Percentiles rank a stretch among this genome's conserved stretches.
These are phyloP conservation scores for Macrotyloma uniflorum DNA, from an alignment of 306 rosid genomes.

Conservation along the genomic window DNA sequence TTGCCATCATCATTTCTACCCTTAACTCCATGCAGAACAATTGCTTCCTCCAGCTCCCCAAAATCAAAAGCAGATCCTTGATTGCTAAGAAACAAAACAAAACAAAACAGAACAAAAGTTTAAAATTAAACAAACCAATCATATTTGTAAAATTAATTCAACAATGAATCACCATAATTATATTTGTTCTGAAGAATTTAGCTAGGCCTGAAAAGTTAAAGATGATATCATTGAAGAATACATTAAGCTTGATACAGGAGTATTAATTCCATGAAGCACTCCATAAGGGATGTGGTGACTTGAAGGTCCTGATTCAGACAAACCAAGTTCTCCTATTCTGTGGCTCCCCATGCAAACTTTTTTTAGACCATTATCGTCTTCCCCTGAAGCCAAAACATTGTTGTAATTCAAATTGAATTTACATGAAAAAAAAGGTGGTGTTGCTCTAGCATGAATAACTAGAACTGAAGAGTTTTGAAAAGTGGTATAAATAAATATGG, in stretches of 20 bases:
- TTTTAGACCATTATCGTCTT: slow-evolving; percentile 53
- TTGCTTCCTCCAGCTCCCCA: slow-evolving; percentile 93
- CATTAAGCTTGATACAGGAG: slow-evolving; percentile 67
- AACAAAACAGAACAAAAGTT: neutral
- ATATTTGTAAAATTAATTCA: neutral
- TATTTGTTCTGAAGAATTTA: neutral
- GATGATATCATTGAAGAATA: slow-evolving; percentile 36
- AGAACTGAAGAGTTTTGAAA: slow-evolving; percentile 27
- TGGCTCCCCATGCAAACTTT: slow-evolving; percentile 73
- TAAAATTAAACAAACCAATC: neutral
- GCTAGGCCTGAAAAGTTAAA: neutral
- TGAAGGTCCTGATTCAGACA: slow-evolving; percentile 76
- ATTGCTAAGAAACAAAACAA: slow-evolving; percentile 50
- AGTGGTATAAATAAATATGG: neutral
- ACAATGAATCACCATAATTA: neutral
- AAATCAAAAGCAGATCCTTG: slow-evolving; percentile 78
- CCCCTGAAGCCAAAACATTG: slow-evolving; percentile 37
- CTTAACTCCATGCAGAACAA: slow-evolving; percentile 76
- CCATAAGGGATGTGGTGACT: slow-evolving; percentile 72
- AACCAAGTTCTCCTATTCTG: slow-evolving; percentile 67
- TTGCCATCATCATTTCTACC: slow-evolving; percentile 72
- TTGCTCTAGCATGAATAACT: neutral
- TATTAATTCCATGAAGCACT: slow-evolving; percentile 64
- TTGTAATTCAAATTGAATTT: slow-evolving; percentile 25
- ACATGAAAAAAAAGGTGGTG: slow-evolving; percentile 35